Percentiles rank a stretch among this genome's conserved stretches.
These are phyloP conservation scores for Pyropia haitanensis DNA, from an alignment of 23 red algal genomes.

Conservation along the genomic window DNA sequence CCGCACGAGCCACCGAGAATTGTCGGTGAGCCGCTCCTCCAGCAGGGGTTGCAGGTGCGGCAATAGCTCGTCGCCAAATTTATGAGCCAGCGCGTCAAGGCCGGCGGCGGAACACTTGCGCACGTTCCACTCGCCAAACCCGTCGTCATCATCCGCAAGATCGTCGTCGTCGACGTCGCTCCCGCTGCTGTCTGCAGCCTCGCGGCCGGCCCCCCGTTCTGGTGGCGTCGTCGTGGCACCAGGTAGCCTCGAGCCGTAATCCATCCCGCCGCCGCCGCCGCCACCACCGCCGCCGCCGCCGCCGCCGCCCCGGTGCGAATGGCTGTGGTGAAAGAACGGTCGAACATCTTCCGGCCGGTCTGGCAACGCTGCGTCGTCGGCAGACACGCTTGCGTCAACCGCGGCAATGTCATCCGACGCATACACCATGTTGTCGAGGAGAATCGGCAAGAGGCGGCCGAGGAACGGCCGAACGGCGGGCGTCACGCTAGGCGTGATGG, in stretches of 20 bases:
- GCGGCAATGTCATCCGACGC: constrained; percentile 36
- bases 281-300: too few species aligned
- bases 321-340: constrained; percentile 52
- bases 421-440: constrained; percentile 76
- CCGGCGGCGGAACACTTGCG: constrained; percentile 58
- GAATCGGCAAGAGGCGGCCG: constrained; percentile 48
- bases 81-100: constrained; percentile 51
- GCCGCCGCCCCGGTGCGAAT: too few species aligned
- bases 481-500: constrained; percentile 18
- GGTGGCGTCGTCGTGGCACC: too few species aligned
- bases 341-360: constrained; percentile 74
- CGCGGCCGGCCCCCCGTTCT: neutral
- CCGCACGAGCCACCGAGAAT: constrained; percentile 47
- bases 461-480: constrained; percentile 41
- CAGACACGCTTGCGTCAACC: constrained; percentile 21
- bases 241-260: too few species aligned
- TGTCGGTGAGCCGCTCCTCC: constrained; percentile 29
- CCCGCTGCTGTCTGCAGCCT: neutral
- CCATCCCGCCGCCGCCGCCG: too few species aligned
- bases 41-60: constrained; percentile 36
- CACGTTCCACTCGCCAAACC: constrained; percentile 61
- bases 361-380: constrained; percentile 56
- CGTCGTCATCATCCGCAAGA: constrained; percentile 26
- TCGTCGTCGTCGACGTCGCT: constrained; percentile 41
- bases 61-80: constrained; percentile 64